A percentile compares a stretch with the other conserved stretches of the same genome.
Conservation (phyloP, 176 grass and related monocot genomes). For the Triticum urartu region DNA sequence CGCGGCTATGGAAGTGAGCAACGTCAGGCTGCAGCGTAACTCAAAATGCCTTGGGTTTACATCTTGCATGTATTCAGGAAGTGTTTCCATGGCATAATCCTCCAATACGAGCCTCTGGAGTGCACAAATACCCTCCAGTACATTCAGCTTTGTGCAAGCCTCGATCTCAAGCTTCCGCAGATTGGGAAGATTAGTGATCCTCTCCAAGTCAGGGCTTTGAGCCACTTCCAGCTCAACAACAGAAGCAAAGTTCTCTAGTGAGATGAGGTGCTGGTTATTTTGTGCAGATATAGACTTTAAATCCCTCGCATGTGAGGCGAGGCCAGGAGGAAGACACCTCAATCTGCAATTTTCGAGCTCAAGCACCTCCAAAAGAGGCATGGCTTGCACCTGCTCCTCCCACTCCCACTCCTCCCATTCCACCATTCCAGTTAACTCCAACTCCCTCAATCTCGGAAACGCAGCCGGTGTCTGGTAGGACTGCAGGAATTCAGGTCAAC, state of each 20-base stretch:
- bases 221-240: not conserved
- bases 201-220: not conserved
- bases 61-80: not conserved
- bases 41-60: not conserved
- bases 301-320: no score
- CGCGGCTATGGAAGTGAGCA: not conserved
- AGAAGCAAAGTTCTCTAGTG: not conserved
- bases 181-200: not conserved
- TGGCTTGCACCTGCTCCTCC: no score
- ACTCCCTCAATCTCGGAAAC: no score
- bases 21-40: not conserved
- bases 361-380: no score
- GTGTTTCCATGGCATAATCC: not conserved
- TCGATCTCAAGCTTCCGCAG: not conserved
- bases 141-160: not conserved
- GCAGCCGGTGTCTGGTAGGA: no score
- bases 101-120: not conserved
- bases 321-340: no score
- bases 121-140: not conserved
- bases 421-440: no score
- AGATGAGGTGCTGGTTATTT: not conserved
- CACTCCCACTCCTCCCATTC: no score
- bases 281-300: no score
- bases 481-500: no score
- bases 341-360: rapidly evolving